Conservation (phyloP, 140 eudicot genomes). For the Flaveria floridana region DNA sequence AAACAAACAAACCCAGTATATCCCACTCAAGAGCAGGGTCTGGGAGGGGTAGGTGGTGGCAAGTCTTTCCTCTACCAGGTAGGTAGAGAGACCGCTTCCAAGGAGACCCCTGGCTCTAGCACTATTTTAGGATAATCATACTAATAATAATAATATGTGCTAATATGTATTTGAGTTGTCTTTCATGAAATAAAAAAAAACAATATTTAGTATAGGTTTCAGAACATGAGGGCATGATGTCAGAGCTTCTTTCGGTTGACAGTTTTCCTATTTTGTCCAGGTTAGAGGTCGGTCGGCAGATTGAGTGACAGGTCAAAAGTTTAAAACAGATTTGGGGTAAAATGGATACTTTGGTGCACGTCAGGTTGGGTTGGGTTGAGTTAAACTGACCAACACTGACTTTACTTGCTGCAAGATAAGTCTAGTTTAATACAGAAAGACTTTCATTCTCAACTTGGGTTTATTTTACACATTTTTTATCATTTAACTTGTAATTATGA, state of each 20-base stretch:
- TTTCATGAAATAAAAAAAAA: not conserved
- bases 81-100: too few species aligned
- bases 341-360: not conserved
- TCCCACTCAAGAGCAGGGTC: too few species aligned
- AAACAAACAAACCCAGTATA: too few species aligned
- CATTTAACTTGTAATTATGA: not conserved
- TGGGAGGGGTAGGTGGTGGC: too few species aligned
- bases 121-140: too few species aligned
- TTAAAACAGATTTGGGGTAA: not conserved
- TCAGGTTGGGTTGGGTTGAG: not conserved
- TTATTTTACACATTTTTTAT: not conserved
- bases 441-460: not conserved
- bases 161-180: not conserved
- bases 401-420: not conserved
- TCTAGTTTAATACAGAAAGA: not conserved
- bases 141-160: too few species aligned
- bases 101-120: too few species aligned
- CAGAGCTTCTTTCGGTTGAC: not conserved
- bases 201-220: not conserved
- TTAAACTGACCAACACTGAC: not conserved
- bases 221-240: constrained; percentile 3
- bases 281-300: not conserved
- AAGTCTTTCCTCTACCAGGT: too few species aligned
- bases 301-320: not conserved
- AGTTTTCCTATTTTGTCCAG: not conserved